phyloP scores from a whole-genome alignment of 495 filamentous ascomycete species.

The Podospora appendiculata region DNA sequence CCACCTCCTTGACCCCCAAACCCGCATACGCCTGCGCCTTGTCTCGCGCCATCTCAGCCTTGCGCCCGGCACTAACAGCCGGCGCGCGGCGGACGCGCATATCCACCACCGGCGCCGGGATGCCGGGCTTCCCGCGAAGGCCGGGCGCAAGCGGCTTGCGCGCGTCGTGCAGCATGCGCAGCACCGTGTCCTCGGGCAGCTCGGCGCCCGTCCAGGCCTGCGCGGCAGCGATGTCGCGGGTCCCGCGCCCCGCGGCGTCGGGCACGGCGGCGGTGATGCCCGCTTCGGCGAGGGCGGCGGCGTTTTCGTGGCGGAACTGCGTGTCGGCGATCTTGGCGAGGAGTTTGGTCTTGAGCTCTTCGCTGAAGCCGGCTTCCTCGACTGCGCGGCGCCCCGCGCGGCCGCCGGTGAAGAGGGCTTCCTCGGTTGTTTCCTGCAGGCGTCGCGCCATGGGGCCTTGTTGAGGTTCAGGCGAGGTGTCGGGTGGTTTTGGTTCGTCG shows the following conservation, averaged over 20 bases:
- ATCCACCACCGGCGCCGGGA: slow-evolving; percentile 48
- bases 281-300: slow-evolving; percentile 59
- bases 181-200: slow-evolving; percentile 59
- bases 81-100: slow-evolving; percentile 44
- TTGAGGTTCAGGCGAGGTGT: too few species aligned
- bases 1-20: slow-evolving; percentile 42
- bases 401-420: slow-evolving; percentile 63
- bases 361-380: slow-evolving; percentile 77
- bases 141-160: slow-evolving; percentile 58
- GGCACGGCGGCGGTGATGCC: slow-evolving; percentile 40
- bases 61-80: slow-evolving; percentile 40
- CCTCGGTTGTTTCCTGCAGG: slow-evolving; percentile 72
- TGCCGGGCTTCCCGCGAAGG: slow-evolving; percentile 35
- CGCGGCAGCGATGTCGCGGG: slow-evolving; percentile 61
- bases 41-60: slow-evolving; percentile 73
- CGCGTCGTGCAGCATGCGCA: slow-evolving; percentile 84
- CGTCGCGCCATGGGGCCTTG: slow-evolving; percentile 64
- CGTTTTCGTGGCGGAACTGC: slow-evolving; percentile 62
- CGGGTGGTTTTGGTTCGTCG: too few species aligned
- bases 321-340: slow-evolving; percentile 65
- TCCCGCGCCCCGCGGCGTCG: slow-evolving; percentile 59
- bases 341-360: slow-evolving; percentile 69
- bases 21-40: slow-evolving; percentile 64
- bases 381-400: slow-evolving; percentile 66
- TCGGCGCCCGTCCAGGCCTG: slow-evolving; percentile 77